Evolutionary conservation across 768 basidiomycete species (phyloP), one percentile per base, ranked within the genome.

Genomic region (Boletus sensibilis): DNA sequence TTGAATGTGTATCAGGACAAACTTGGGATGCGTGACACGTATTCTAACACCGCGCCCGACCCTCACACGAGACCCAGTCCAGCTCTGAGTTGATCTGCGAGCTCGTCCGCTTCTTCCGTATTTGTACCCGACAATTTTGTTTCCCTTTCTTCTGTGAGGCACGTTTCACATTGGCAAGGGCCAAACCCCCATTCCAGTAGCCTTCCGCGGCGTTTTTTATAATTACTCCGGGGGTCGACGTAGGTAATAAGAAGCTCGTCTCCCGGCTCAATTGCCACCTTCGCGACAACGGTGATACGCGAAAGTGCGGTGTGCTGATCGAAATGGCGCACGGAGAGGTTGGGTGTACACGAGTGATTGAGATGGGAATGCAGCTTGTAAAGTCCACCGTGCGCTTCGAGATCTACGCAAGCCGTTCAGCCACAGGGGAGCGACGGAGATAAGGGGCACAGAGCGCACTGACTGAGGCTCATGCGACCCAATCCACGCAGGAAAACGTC

Each of bases 341-440:
- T 95, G 0, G 94, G 92, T 18, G 75, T 70, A 71, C 94, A 97
- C 8, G 81, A 81, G 69, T 97, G 94, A 71, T 96, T 97, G 31
- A 95, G 70, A 62, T 94, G 90, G 2, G 92, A 88, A 68, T 95
- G 92, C 5, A 94, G 79, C 21, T 80, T 81, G 72, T 94, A 96
- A 11, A 96, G 75, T 2, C 92, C 93, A 3, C 92, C 92, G 52
- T 94, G 90, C 2, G 87, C 83, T 73, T 94, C 93, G 49, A 94
- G 76, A 65, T 94, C 88, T 88, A 50, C 8, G 11, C 39, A 8
- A 31, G 37, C 39, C 38, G 40, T 44, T 54, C 35, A 52, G 49
- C 41, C 46, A 44, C 37, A 52, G n/a, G 55, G 35, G 53, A 37
- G 21, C 16, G 16, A 46, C 25, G 43, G 34, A 13, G 20, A 54